These are phyloP conservation scores for Amylostereum chailletii DNA, from an alignment of 1,284 basidiomycete species.

Conservation along the genomic window DNA sequence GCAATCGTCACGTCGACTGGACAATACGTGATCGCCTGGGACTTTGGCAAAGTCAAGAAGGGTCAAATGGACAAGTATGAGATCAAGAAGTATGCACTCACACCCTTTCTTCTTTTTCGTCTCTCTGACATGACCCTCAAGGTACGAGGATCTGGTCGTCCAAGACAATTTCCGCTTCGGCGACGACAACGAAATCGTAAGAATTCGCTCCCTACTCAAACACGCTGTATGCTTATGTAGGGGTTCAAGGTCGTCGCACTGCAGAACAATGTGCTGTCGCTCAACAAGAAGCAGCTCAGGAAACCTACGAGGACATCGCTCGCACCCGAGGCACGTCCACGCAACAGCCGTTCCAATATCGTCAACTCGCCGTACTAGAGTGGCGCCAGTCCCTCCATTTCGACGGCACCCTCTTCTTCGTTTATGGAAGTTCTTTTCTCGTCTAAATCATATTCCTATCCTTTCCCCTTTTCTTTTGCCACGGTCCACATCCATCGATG, in stretches of 20 bases:
- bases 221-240: background rate
- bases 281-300: slow-evolving; percentile 89
- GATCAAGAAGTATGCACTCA: slow-evolving; percentile 67
- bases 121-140: slow-evolving; percentile 21
- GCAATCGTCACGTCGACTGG: slow-evolving; percentile 96
- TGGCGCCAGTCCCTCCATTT: background rate
- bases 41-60: slow-evolving; percentile 92
- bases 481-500: too few relatives aligned
- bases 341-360: slow-evolving; percentile 49
- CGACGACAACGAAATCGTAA: slow-evolving; percentile 88
- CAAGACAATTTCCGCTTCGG: slow-evolving; percentile 96
- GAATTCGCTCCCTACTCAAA: slow-evolving; percentile 18
- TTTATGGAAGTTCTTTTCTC: slow-evolving; percentile 1
- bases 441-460: too few relatives aligned
- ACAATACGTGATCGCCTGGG: slow-evolving; percentile 93
- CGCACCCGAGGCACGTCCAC: slow-evolving; percentile 35
- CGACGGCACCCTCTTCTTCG: background rate
- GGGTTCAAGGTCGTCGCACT: slow-evolving; percentile 77
- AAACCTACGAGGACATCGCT: slow-evolving; percentile 81
- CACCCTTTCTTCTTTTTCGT: slow-evolving; percentile 1
- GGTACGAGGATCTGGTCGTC: slow-evolving; percentile 89
- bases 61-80: slow-evolving; percentile 89
- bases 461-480: too few relatives aligned
- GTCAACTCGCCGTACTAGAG: slow-evolving; percentile 63
- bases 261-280: slow-evolving; percentile 87